Base-by-base conservation (phyloP, 768 basidiomycete genomes). In the Nevesoporus exiguus region DNA sequence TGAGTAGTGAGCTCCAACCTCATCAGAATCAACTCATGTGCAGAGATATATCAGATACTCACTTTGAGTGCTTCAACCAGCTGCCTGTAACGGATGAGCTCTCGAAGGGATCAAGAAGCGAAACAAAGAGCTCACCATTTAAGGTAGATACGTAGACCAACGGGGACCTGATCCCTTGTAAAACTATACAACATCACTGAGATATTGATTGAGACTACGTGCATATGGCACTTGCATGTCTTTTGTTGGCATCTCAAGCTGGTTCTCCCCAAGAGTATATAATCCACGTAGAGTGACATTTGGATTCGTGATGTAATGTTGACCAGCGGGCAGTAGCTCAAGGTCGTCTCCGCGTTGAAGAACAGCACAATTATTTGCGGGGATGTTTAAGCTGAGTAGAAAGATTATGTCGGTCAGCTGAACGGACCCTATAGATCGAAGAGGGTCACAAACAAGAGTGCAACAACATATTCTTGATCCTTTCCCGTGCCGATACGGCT, bases 91-190 rank as follows among this genome's bases (percentile, higher is more conserved):
- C 22, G 27, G 21, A 22, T 52, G 13, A 49, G 30, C 29, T 25
- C 29, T 21, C 42, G 21, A 17, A 34, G 19, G 21, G 39, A 7
- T 34, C 21, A 22, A 31, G n/a, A 44, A 57, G 10, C 1, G 22
- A 52, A 41, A 48, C 9, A 37, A 10, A 39, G 5, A 75, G 78
- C 58, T 56, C 39, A 59, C 87, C 88, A 93, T 68, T 92, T 90
- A 47, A 93, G 76, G 66, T 91, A 93, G 57, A 93, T 85, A 5
- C 85, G 90, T 67, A 92, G 72, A 71, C 84, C 82, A 55, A 91
- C 90, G 25, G 90, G 90, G 9, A 91, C 90, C 73, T 93, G 90
- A 61, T 91, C 90, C 37, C 88, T 83, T 3, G 91, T 91, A 70
- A 88, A 92, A 60, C 88, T 88, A 56, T 11, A 31, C 17, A 13